Base-by-base conservation (phyloP, 1,284 basidiomycete genomes). In the Boletus sp. region DNA sequence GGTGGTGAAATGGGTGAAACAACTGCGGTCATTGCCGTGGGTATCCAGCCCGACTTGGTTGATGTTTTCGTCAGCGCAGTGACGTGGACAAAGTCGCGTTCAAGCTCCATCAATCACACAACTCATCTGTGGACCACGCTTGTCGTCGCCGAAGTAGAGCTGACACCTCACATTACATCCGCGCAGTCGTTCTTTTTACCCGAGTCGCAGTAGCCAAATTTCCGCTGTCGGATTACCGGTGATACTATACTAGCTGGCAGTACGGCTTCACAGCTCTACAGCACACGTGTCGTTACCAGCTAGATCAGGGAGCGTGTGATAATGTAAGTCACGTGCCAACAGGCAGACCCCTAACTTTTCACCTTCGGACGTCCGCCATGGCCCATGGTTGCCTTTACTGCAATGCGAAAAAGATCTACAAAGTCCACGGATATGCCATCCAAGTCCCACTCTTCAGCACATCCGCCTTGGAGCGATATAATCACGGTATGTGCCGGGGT, bases 391-490 rank as follows among this genome's bases (percentile, higher is more conserved):
- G 29, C 23, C 65, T 69, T 74, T 67, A 54, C 63, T 38, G 59
- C 60, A 26, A 49, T n/a, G n/a, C n/a, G 49, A 42, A 71, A 67
- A 54, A 44, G 56, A 10, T 51, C 67, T 40, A 49, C 57, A 10
- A 56, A 62, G 51, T 44, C 67, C 33, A 43, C 54, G 10, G 42
- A 44, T 34, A 30, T 27, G 9, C 10, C 17, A 8, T 8, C 16
- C 16, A 49, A 37, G 35, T 10, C 49, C 14, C 26, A 37, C 33
- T 19, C 37, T 27, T 20, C 22, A 8, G 41, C 54, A 4, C 76
- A 79, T 51, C 82, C 82, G 2, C 64, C 79, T 2, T 84, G 80
- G 80, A 80, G 77, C 54, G 78, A 82, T 20, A 81, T 84, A 46
- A 75, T 84, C 62, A 77, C 67, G 60, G 81, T 80, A 54, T 34